phyloP scores from a whole-genome alignment of 345 rosid genomes.

The Streptanthus diversifolius region DNA sequence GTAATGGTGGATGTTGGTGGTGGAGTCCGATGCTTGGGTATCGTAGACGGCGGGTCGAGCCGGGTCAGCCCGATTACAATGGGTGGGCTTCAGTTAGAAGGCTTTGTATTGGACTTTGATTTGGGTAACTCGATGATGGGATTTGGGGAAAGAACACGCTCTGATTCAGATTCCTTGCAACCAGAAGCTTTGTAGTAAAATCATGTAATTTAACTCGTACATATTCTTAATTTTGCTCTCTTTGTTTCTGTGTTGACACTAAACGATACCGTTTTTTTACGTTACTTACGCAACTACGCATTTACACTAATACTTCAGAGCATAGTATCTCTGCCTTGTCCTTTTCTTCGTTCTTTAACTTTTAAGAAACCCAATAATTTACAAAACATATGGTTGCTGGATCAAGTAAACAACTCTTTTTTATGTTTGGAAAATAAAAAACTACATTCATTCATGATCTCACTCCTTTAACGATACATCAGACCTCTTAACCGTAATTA shows the following conservation, averaged over 20 bases:
- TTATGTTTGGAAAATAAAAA: neutral
- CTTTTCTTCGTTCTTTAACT: neutral
- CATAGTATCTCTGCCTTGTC: neutral
- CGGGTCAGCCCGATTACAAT: slow-evolving; percentile 42
- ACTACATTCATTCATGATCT: neutral
- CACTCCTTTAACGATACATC: neutral
- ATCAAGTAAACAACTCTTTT: neutral
- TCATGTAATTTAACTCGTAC: slow-evolving; percentile 4
- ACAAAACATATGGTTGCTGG: neutral
- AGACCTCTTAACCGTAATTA: neutral
- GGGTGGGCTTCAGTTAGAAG: slow-evolving; percentile 80
- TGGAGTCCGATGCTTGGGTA: slow-evolving; percentile 61
- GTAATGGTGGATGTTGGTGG: slow-evolving; percentile 52
- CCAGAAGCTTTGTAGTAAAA: slow-evolving; percentile 6
- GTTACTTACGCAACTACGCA: neutral
- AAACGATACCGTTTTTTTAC: neutral
- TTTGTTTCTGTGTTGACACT: neutral
- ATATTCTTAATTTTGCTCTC: slow-evolving; percentile 23
- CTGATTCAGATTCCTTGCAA: slow-evolving; percentile 14
- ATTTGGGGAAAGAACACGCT: slow-evolving; percentile 42
- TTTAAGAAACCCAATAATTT: neutral
- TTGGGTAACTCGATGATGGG: slow-evolving; percentile 62
- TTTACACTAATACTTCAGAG: neutral
- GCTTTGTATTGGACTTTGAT: slow-evolving; percentile 60
- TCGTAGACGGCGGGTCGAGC: slow-evolving; percentile 60